These are phyloP conservation scores for Effrenium voratum DNA, from an alignment of 73 alveolate genomes.

Conservation along the genomic window DNA sequence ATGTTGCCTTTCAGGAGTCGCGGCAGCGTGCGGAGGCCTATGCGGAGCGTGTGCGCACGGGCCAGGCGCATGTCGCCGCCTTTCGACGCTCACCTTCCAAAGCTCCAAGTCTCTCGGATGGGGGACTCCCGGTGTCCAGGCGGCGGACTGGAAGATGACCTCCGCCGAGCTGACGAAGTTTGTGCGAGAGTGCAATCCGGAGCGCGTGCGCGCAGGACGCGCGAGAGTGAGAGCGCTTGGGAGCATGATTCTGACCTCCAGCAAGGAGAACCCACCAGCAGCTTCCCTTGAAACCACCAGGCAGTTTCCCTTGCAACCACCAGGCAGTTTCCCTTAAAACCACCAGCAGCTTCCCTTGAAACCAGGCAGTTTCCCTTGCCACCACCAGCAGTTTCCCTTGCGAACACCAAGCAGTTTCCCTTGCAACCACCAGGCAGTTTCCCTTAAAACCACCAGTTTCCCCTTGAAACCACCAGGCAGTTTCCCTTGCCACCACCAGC, in stretches of 20 bases:
- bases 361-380: no score
- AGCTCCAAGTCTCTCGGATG: neutral
- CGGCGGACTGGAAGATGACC: conserved; percentile 93
- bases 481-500: no score
- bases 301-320: no score
- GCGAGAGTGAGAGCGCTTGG: neutral
- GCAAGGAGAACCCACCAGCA: no score
- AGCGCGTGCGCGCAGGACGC: conserved; percentile 71
- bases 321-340: no score
- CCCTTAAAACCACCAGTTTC: no score
- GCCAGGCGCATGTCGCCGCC: neutral
- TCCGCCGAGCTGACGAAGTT: conserved; percentile 47
- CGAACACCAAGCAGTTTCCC: no score
- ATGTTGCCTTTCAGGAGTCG: conserved; percentile 53
- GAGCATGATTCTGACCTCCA: neutral
- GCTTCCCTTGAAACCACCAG: no score
- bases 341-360: no score
- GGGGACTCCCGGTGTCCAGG: neutral
- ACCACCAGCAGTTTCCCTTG: no score
- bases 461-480: no score
- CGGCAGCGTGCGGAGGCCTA: conserved; percentile 85
- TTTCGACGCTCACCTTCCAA: neutral
- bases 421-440: no score
- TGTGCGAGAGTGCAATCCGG: conserved; percentile 66
- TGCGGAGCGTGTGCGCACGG: conserved; percentile 91